Base-by-base conservation (phyloP, 2,329 filamentous ascomycete species). In the Fusarium foetens region DNA sequence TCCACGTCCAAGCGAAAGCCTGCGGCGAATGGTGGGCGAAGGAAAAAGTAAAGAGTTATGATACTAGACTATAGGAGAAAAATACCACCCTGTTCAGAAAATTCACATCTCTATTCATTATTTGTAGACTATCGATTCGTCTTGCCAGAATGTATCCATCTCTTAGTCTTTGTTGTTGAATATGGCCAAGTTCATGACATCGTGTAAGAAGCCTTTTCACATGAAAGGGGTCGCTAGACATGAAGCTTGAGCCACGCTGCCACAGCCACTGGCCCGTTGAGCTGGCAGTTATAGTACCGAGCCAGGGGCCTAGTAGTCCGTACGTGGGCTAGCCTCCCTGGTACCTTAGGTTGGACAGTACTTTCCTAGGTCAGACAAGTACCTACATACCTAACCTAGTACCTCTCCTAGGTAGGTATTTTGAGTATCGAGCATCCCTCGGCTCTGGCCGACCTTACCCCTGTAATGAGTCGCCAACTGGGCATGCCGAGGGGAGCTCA, bases 1-100 rank as follows among this genome's bases (percentile, higher is more conserved):
- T 81, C 83, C 43, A 79, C 83, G 23, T 71, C 77, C n/a, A 85
- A 85, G 76, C 80, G 81, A 70, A 86, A 84, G 45, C 77, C 78
- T 33, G 76, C 73, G 27, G 75, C 75, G 29, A 66, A 39, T 19
- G 75, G 75, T 58, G 79, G 76, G 71, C 76, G 82, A 72, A 81
- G 80, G 76, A 84, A 79, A 73, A 81, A 79, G 75, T 79, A 70
- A 77, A 55, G 63, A 57, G 41, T 49, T 68, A 51, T 64, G 29
- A 66, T 67, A 45, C 57, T 58, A 63, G 38, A 49, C 23, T 21
- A 46, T n/a, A 49, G 53, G 53, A 63, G 54, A 66, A 72, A 62
- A 59, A 46, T 63, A 59, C 51, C 63, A 48, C 57, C 51, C 42
- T 36, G 36, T 51, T 48, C 33, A 49, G 52, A 64, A 41, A 62